Conservation (phyloP, 306 rosid species). For the Prunus mongolica region DNA sequence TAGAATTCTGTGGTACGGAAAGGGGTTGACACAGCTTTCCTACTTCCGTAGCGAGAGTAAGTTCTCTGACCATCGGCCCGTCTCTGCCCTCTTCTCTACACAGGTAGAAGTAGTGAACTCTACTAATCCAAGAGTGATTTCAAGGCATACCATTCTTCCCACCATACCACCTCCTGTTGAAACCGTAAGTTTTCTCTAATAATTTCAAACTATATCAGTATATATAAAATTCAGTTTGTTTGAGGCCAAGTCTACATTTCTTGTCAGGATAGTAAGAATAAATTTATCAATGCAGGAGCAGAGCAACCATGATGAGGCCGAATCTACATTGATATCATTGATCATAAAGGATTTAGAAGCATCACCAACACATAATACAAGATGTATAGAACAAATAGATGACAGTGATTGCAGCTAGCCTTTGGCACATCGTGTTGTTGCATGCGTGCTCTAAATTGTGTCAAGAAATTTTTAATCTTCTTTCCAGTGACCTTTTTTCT, state of each 20-base stretch:
- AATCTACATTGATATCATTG: slow-evolving; percentile 32
- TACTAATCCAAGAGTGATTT: slow-evolving; percentile 35
- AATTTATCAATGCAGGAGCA: slow-evolving; percentile 27
- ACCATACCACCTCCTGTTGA: slow-evolving; percentile 26
- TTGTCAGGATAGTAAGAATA: background rate
- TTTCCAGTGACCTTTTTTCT: background rate
- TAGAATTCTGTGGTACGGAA: slow-evolving; percentile 87
- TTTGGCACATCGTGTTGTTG: background rate
- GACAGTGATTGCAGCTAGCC: slow-evolving; percentile 14
- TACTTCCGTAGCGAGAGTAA: slow-evolving; percentile 86
- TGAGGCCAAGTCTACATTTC: background rate
- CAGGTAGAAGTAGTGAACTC: slow-evolving; percentile 52
- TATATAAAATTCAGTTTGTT: background rate
- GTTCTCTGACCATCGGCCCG: slow-evolving; percentile 97
- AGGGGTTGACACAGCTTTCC: slow-evolving; percentile 77
- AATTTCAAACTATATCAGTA: background rate
- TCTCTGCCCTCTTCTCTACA: slow-evolving; percentile 82
- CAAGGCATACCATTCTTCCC: slow-evolving; percentile 25
- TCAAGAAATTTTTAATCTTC: background rate
- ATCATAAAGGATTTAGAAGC: slow-evolving; percentile 30
- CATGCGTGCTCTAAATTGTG: slow-evolving; percentile 4
- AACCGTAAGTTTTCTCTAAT: slow-evolving; percentile 43
- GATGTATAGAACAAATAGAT: background rate
- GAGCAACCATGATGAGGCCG: slow-evolving; percentile 23
- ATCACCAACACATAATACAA: slow-evolving; percentile 15